Conservation (phyloP, 2,329 filamentous ascomycete genomes). For the Penicillium oxalicum region DNA sequence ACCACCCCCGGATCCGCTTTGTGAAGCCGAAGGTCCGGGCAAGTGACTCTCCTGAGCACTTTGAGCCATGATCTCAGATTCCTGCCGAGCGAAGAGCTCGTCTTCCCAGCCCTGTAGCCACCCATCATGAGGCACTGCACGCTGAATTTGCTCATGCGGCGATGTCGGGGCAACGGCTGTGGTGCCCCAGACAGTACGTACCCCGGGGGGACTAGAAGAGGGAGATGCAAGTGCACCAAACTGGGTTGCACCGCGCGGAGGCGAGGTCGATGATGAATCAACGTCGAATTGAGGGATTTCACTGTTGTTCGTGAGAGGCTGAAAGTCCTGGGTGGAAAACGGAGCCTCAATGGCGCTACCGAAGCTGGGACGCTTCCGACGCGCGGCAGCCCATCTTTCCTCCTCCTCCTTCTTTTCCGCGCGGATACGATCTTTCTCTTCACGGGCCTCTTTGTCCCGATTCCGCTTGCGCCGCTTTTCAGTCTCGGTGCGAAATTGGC, state of each 20-base stretch:
- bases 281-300: constrained; percentile 27
- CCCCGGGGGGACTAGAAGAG: constrained; percentile 70
- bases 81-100: constrained; percentile 61
- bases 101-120: constrained; percentile 83
- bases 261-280: constrained; percentile 35
- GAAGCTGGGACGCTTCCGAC: constrained; percentile 54
- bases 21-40: constrained; percentile 13
- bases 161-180: constrained; percentile 55
- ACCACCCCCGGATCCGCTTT: constrained; percentile 6
- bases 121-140: constrained; percentile 59
- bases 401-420: constrained; percentile 75
- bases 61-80: constrained; percentile 45
- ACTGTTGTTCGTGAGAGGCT: constrained; percentile 48
- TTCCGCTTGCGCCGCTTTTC: constrained; percentile 70
- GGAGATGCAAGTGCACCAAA: constrained; percentile 61
- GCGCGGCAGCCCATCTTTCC: constrained; percentile 60
- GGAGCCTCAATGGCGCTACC: constrained; percentile 38
- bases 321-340: constrained; percentile 59
- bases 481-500: constrained; percentile 68
- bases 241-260: constrained; percentile 36
- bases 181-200: constrained; percentile 91
- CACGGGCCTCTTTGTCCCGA: constrained; percentile 73
- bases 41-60: constrained; percentile 33
- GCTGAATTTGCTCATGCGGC: constrained; percentile 46
- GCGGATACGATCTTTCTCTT: constrained; percentile 77